Evolutionary conservation across 208 protist genomes (phyloP).

Genomic region (Acanthamoeba royreba): DNA sequence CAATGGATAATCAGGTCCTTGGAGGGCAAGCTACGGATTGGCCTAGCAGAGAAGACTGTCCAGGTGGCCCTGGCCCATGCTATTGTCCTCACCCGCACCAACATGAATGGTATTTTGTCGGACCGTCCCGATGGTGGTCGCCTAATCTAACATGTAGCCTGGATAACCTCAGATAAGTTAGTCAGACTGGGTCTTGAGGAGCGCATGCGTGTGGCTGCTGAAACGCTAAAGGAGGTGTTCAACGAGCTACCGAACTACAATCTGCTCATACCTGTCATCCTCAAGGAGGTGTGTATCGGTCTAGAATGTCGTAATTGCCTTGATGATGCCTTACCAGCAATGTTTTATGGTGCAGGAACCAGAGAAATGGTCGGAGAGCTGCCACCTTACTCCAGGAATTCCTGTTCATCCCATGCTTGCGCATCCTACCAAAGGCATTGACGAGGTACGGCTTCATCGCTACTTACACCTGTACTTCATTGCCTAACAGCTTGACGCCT

Average conservation of each 20-base stretch:
- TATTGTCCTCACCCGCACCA: background rate
- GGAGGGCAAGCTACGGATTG: conserved; percentile 92
- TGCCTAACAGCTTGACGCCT: background rate
- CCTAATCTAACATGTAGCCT: no score
- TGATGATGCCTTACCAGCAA: no score
- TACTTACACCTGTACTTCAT: background rate
- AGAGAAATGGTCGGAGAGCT: conserved; percentile 19
- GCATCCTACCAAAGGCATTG: conserved; percentile 92
- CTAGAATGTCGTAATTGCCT: no score
- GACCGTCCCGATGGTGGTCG: conserved; percentile 83
- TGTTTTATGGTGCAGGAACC: background rate
- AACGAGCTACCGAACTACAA: conserved; percentile 79
- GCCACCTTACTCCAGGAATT: conserved; percentile 78
- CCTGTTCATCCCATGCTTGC: conserved; percentile 99
- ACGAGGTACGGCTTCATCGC: background rate
- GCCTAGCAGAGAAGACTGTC: conserved; percentile 94
- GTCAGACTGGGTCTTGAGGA: background rate
- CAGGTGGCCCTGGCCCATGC: conserved; percentile 87
- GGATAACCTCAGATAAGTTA: background rate
- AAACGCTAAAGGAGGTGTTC: conserved; percentile 56
- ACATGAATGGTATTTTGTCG: background rate
- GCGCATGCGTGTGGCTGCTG: background rate
- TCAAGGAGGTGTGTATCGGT: conserved; percentile 34
- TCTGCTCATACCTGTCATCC: conserved; percentile 66
- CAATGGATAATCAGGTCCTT: conserved; percentile 94